Conservation (phyloP, 192 early-diverging fungal genomes). For the Chytriomyces confervae region DNA sequence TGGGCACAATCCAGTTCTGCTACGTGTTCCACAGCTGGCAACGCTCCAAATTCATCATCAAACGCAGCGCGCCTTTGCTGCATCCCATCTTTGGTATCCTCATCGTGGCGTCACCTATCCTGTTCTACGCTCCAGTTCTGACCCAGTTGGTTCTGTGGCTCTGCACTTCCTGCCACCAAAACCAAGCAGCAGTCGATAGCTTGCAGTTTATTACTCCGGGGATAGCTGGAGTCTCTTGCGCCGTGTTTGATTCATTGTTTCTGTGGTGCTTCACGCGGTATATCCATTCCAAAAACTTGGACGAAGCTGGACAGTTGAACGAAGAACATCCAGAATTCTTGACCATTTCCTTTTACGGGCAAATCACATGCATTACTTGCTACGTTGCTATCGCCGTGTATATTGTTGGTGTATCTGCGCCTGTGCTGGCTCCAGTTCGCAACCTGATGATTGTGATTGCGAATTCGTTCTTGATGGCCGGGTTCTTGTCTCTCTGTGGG, state of each 20-base stretch:
- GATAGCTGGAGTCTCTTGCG: neutral
- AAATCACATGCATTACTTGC: neutral
- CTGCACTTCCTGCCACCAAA: neutral
- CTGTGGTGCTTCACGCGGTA: neutral
- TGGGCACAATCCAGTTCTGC: neutral
- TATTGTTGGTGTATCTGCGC: neutral
- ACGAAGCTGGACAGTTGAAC: neutral
- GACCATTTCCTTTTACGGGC: neutral
- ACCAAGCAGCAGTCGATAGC: neutral
- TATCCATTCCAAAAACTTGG: neutral
- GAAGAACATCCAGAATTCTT: neutral
- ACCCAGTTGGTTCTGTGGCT: neutral
- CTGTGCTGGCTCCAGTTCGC: neutral
- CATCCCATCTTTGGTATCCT: neutral
- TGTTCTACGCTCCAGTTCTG: slow-evolving; percentile 20
- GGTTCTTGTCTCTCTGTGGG: neutral
- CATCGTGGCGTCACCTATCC: neutral
- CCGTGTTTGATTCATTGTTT: neutral
- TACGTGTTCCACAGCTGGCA: slow-evolving; percentile 4
- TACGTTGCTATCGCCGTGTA: neutral
- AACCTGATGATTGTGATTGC: neutral
- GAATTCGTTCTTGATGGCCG: neutral
- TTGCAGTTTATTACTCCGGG: neutral
- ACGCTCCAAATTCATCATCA: slow-evolving; percentile 3
- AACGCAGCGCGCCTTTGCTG: slow-evolving; percentile 5